Evolutionary conservation across 441 rosid genomes (phyloP).

Genomic region (Omphalea diandra): DNA sequence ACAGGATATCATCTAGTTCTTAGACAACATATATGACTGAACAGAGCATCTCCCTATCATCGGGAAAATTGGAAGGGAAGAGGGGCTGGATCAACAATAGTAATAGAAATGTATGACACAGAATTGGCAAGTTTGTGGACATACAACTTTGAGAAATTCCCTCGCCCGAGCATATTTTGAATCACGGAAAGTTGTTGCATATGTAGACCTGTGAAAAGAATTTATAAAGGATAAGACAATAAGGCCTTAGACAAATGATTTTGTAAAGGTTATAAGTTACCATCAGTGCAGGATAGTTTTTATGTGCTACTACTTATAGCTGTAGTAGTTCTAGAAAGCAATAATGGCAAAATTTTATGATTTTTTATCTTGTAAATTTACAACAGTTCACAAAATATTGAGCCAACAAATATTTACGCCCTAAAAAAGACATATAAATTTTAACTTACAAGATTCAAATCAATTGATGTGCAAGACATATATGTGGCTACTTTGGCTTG

Average conservation of each 20-base stretch:
- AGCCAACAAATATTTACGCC: too few species aligned
- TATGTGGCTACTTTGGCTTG: too few species aligned
- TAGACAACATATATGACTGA: not conserved
- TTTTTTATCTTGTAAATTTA: not conserved
- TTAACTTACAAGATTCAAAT: too few species aligned
- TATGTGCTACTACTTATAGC: not conserved
- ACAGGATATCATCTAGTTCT: not conserved
- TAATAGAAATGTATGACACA: conserved; percentile 5
- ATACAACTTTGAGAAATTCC: conserved; percentile 93
- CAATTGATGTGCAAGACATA: too few species aligned
- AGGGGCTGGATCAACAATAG: too few species aligned
- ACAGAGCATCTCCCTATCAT: not conserved
- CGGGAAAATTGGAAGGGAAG: not conserved
- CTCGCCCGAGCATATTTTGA: conserved; percentile 90
- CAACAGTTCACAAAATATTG: not conserved
- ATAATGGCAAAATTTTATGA: too few species aligned
- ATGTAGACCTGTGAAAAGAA: conserved; percentile 65
- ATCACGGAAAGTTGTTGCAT: conserved; percentile 89
- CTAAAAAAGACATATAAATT: too few species aligned
- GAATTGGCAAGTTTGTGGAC: conserved; percentile 34
- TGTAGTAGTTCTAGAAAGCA: not conserved
- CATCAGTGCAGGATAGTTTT: conserved; percentile 7
- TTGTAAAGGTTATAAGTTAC: not conserved
- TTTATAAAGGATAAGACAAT: not conserved
- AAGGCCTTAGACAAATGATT: conserved; percentile 8